phyloP scores from a whole-genome alignment of 306 rosid species.

The cucumber (Cucumis sativus) region Cucumber_9930_V3 NC_026656.2:14797001-14797500 shows the following conservation, averaged over 20 bases:
- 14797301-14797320: not conserved
- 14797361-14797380: not conserved
- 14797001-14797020: not conserved
- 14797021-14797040: not conserved
- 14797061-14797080: constrained; percentile 3
- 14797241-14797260: not conserved
- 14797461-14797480: not conserved
- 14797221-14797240: not conserved
- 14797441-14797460: too few species aligned
- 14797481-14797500: not conserved
- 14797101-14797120: not conserved
- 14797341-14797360: not conserved
- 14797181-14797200: not conserved
- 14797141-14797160: constrained; percentile 1
- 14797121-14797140: constrained; percentile 1
- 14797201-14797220: not conserved
- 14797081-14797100: constrained; percentile 4
- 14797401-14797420: not conserved
- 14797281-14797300: not conserved
- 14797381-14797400: not conserved
- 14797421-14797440: not conserved
- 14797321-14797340: not conserved
- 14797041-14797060: not conserved
- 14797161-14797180: not conserved
- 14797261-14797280: not conserved